These are phyloP conservation scores for Blastomyces gilchristii DNA, from an alignment of 2,329 filamentous ascomycete species.

Conservation along the genomic window DNA sequence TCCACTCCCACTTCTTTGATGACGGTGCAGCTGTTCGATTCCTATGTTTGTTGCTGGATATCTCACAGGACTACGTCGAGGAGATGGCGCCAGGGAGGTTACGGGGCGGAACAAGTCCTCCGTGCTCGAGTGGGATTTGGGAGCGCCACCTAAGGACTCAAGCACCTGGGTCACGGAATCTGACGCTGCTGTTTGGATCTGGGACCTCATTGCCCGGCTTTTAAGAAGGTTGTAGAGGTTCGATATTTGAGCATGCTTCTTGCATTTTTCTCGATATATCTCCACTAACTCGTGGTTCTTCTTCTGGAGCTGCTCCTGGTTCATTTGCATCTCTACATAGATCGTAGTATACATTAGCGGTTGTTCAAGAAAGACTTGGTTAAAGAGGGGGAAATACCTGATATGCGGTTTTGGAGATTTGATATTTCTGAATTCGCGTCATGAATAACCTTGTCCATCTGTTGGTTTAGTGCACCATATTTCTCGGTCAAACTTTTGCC, in stretches of 20 bases:
- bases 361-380: background rate
- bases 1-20: slow-evolving; percentile 33
- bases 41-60: slow-evolving; percentile 21
- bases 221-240: slow-evolving; percentile 50
- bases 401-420: slow-evolving; percentile 53
- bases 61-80: slow-evolving; percentile 17
- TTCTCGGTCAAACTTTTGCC: slow-evolving; percentile 63
- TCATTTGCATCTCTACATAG: slow-evolving; percentile 44
- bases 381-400: slow-evolving; percentile 38
- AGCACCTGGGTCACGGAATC: slow-evolving; percentile 42
- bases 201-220: slow-evolving; percentile 43
- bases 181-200: slow-evolving; percentile 46
- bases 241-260: slow-evolving; percentile 58
- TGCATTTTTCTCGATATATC: slow-evolving; percentile 59
- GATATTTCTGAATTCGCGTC: slow-evolving; percentile 66
- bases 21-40: slow-evolving; percentile 29
- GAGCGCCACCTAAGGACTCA: slow-evolving; percentile 23
- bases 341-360: background rate
- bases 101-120: slow-evolving; percentile 14
- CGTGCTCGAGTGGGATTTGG: slow-evolving; percentile 15
- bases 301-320: slow-evolving; percentile 53
- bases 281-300: slow-evolving; percentile 64
- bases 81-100: slow-evolving; percentile 18
- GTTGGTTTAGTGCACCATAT: slow-evolving; percentile 52
- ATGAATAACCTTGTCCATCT: slow-evolving; percentile 62